A percentile compares a stretch with the other conserved stretches of the same genome.
phyloP scores from a whole-genome alignment of 2,329 filamentous ascomycete species.

The Alternaria gansuensis region DNA sequence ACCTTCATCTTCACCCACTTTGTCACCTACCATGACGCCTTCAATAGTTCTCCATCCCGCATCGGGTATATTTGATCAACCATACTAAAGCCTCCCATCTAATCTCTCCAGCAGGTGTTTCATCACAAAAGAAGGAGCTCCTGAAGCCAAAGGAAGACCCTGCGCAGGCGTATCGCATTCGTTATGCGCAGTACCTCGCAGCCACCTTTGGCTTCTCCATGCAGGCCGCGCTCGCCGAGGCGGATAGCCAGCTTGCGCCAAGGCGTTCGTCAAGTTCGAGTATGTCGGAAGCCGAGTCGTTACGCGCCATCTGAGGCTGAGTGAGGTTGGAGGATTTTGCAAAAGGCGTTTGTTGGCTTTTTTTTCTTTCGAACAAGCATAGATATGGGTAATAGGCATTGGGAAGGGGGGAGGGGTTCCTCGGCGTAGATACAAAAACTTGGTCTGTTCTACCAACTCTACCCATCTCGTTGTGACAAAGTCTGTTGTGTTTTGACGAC shows the following conservation, averaged over 20 bases:
- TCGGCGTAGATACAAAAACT: constrained; percentile 36
- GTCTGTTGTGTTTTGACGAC: neutral
- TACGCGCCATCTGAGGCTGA: constrained; percentile 40
- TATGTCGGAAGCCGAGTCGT: constrained; percentile 49
- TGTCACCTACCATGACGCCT: constrained; percentile 40
- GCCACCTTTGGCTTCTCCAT: constrained; percentile 53
- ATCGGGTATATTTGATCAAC: constrained; percentile 54
- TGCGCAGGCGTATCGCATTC: constrained; percentile 47
- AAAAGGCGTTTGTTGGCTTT: constrained; percentile 31
- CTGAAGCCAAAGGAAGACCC: constrained; percentile 47
- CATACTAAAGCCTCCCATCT: constrained; percentile 48
- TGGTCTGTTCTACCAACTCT: constrained; percentile 5
- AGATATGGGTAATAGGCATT: constrained; percentile 32
- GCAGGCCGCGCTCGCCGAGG: constrained; percentile 51
- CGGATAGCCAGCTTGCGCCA: constrained; percentile 49
- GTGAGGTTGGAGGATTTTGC: neutral
- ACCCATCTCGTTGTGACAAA: neutral
- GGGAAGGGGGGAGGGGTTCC: constrained; percentile 31
- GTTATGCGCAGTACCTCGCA: constrained; percentile 53
- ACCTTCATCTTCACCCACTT: constrained; percentile 47
- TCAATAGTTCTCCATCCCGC: constrained; percentile 53
- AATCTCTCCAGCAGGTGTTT: constrained; percentile 46
- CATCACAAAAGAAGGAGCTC: constrained; percentile 44
- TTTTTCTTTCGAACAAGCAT: constrained; percentile 30
- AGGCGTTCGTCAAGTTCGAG: constrained; percentile 47